Conservation (phyloP, 306 rosid species). For the Spatholobus suberectus region DNA sequence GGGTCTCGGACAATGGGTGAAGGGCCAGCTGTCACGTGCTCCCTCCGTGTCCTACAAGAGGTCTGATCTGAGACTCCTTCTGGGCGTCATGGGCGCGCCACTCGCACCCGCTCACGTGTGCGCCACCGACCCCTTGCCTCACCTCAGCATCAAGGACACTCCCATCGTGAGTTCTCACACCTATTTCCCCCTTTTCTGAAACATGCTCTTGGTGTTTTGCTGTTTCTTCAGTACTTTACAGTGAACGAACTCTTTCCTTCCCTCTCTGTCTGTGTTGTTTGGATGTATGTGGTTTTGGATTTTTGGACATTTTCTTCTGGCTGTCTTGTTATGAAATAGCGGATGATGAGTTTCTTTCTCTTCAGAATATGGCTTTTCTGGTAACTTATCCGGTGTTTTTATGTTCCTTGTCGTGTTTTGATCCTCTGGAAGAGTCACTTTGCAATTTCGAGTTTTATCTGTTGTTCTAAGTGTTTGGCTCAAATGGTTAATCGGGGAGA, state of each 20-base stretch:
- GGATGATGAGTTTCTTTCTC: not conserved
- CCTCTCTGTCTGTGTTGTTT: not conserved
- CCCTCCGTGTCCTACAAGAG: slow-evolving; percentile 69
- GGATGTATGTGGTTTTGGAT: slow-evolving; percentile 33
- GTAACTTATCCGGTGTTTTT: slow-evolving; percentile 28
- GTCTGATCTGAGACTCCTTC: slow-evolving; percentile 93
- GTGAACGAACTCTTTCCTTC: not conserved
- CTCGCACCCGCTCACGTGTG: slow-evolving; percentile 88
- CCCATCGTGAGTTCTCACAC: slow-evolving; percentile 71
- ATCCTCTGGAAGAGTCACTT: slow-evolving; percentile 23
- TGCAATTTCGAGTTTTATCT: slow-evolving; percentile 19
- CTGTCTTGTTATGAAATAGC: not conserved
- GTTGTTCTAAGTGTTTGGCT: slow-evolving; percentile 4
- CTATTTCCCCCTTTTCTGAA: slow-evolving; percentile 8
- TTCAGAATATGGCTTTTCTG: not conserved
- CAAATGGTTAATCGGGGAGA: slow-evolving; percentile 13
- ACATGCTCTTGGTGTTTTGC: slow-evolving; percentile 22
- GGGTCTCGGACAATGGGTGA: slow-evolving; percentile 91
- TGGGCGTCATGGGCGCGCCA: slow-evolving; percentile 98
- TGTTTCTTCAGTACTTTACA: not conserved
- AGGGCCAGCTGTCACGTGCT: slow-evolving; percentile 79
- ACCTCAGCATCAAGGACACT: slow-evolving; percentile 89
- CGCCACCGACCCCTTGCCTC: slow-evolving; percentile 84
- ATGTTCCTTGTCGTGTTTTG: slow-evolving; percentile 30
- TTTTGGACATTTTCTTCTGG: slow-evolving; percentile 11